These are phyloP conservation scores for Colletotrichum musae DNA, from an alignment of 2,329 filamentous ascomycete species.

Conservation along the genomic window DNA sequence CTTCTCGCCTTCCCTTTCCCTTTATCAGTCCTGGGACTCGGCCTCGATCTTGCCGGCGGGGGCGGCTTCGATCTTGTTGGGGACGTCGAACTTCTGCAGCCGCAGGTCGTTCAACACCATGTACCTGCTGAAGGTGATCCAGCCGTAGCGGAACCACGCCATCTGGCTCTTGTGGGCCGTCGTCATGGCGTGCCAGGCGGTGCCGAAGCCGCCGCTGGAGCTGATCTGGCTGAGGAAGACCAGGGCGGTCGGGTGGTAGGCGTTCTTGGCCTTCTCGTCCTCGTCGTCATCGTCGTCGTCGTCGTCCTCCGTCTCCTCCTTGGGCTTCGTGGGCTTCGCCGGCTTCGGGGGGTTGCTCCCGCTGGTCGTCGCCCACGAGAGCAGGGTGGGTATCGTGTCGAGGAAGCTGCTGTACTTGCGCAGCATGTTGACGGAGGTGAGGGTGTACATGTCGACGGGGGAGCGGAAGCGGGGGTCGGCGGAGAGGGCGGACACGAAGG, in stretches of 20 bases:
- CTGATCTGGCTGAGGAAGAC: conserved; percentile 81
- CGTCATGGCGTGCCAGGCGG: conserved; percentile 89
- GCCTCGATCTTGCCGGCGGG: not conserved
- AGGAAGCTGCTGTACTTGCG: conserved; percentile 88
- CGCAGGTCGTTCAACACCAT: conserved; percentile 95
- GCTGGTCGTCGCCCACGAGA: conserved; percentile 63
- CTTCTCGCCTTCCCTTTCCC: too few species aligned
- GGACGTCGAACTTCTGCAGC: conserved; percentile 57
- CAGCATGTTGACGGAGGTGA: conserved; percentile 78
- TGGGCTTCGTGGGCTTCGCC: conserved; percentile 21
- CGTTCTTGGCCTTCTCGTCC: conserved; percentile 48
- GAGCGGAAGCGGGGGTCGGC: conserved; percentile 75
- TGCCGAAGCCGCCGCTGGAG: conserved; percentile 64
- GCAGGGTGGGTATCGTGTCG: conserved; percentile 81
- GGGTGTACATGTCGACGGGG: conserved; percentile 88
- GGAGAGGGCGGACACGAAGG: conserved; percentile 78
- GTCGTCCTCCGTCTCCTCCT: conserved; percentile 40
- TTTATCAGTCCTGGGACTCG: not conserved
- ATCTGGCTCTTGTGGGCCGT: conserved; percentile 94
- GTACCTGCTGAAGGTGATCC: conserved; percentile 92
- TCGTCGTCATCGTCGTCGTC: conserved; percentile 33
- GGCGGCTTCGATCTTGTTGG: conserved; percentile 46
- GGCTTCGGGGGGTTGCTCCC: conserved; percentile 41
- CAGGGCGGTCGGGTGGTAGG: conserved; percentile 69
- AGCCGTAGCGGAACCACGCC: conserved; percentile 98